Conservation (phyloP, 257 asterid species). For the Plantago ovata region DNA sequence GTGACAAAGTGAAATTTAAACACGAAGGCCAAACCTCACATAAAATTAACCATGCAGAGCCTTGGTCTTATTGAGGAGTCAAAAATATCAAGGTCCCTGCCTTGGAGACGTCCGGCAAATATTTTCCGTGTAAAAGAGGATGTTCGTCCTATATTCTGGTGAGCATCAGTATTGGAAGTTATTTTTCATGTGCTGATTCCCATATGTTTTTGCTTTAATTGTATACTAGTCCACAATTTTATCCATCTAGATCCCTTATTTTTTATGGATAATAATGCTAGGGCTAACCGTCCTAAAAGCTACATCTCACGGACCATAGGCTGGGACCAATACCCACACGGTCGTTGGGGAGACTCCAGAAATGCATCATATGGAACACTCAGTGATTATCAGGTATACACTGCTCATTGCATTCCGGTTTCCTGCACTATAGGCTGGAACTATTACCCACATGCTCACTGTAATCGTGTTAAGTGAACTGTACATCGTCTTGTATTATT, state of each 20-base stretch:
- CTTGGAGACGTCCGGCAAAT: slow-evolving; percentile 97
- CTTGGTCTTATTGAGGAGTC: slow-evolving; percentile 96
- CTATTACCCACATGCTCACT: no score
- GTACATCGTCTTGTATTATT: no score
- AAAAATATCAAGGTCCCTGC: slow-evolving; percentile 75
- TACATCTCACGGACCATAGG: slow-evolving; percentile 85
- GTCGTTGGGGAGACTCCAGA: slow-evolving; percentile 94
- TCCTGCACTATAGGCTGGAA: no score
- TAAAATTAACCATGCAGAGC: slow-evolving; percentile 50
- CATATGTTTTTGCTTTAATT: no score
- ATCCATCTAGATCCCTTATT: slow-evolving; percentile 14
- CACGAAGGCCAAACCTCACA: slow-evolving; percentile 8
- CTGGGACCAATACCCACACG: slow-evolving; percentile 95
- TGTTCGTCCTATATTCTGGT: slow-evolving; percentile 99
- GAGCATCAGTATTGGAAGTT: slow-evolving; percentile 15
- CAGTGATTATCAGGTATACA: slow-evolving; percentile 69
- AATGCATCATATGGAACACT: slow-evolving; percentile 94
- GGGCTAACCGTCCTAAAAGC: slow-evolving; percentile 99
- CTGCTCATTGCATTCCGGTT: no score
- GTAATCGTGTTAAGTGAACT: no score
- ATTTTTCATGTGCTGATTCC: slow-evolving; percentile 4
- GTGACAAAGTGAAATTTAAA: slow-evolving; percentile 19
- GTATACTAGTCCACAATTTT: no score
- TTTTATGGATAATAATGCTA: slow-evolving; percentile 27
- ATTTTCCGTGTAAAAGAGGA: slow-evolving; percentile 73